Percentiles rank a stretch among this genome's conserved stretches.
Evolutionary conservation across 495 filamentous ascomycete genomes (phyloP).

Genomic region (Podospora didyma): DNA sequence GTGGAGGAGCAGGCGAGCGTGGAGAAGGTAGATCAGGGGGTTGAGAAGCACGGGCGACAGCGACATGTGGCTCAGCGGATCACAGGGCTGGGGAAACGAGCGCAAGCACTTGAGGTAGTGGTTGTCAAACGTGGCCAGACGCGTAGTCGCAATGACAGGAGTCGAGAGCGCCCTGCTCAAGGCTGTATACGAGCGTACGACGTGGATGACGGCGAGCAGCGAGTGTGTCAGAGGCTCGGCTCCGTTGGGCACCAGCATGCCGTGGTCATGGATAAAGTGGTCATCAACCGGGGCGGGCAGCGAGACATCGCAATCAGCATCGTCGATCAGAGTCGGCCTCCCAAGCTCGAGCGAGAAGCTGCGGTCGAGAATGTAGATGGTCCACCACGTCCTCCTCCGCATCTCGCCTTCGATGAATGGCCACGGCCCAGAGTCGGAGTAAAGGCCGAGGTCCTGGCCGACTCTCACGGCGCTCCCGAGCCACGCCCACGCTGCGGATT

Average conservation of each 20-base stretch:
- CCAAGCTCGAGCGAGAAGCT: constrained; percentile 78
- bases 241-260: constrained; percentile 48
- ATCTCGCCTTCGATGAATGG: constrained; percentile 80
- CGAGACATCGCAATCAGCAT: constrained; percentile 80
- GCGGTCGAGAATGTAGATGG: constrained; percentile 86
- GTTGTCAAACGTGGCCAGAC: constrained; percentile 74
- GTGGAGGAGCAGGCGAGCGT: constrained; percentile 78
- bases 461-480: constrained; percentile 79
- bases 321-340: constrained; percentile 78
- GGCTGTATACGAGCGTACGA: constrained; percentile 76
- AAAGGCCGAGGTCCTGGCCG: constrained; percentile 83
- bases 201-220: constrained; percentile 76
- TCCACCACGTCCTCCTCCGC: constrained; percentile 90
- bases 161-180: constrained; percentile 69
- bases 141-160: constrained; percentile 60
- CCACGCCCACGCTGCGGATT: constrained; percentile 88
- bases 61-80: constrained; percentile 56
- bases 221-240: constrained; percentile 51
- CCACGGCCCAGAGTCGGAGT: constrained; percentile 72
- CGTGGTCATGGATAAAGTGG: constrained; percentile 65
- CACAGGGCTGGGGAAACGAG: constrained; percentile 69
- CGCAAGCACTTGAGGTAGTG: constrained; percentile 73
- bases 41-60: constrained; percentile 71
- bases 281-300: constrained; percentile 82
- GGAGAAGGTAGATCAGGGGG: constrained; percentile 74